A percentile compares a stretch with the other conserved stretches of the same genome.
Evolutionary conservation across 331 rosid genomes (phyloP).

Genomic region (Prunus yedoensis): DNA sequence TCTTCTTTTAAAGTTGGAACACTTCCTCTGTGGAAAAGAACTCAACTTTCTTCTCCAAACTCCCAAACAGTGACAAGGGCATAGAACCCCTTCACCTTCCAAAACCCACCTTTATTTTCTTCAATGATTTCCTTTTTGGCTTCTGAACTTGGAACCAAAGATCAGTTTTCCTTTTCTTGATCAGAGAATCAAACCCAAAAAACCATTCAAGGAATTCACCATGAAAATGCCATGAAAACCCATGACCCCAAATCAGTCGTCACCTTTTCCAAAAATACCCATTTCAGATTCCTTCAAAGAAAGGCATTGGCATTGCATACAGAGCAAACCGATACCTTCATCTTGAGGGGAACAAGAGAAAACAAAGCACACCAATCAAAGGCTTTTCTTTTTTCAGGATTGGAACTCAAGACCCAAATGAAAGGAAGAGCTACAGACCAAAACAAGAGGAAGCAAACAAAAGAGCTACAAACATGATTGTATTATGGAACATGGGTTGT

Average conservation of each 20-base stretch:
- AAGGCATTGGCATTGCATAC: slow-evolving; percentile 1
- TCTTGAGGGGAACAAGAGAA: not conserved
- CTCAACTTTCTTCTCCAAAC: slow-evolving; percentile 28
- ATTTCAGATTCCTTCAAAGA: slow-evolving; percentile 30
- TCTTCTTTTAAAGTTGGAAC: slow-evolving; percentile 14
- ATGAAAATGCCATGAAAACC: slow-evolving; percentile 23
- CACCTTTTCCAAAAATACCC: slow-evolving; percentile 35
- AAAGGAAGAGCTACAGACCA: slow-evolving; percentile 23
- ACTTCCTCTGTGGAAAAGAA: not conserved
- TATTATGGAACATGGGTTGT: slow-evolving; percentile 42
- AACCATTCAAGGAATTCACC: slow-evolving; percentile 23
- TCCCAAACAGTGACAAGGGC: slow-evolving; percentile 26
- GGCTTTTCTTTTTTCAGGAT: slow-evolving; percentile 21
- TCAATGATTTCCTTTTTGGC: slow-evolving; percentile 11
- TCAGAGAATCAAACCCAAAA: slow-evolving; percentile 19
- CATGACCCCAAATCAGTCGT: slow-evolving; percentile 31
- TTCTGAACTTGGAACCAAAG: slow-evolving; percentile 4
- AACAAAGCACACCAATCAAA: slow-evolving; percentile 11
- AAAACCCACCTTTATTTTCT: not conserved
- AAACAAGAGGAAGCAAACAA: slow-evolving; percentile 44
- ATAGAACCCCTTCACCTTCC: slow-evolving; percentile 18
- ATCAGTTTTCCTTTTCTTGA: slow-evolving; percentile 9
- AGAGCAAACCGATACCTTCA: slow-evolving; percentile 20
- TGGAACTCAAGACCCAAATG: slow-evolving; percentile 17
- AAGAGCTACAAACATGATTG: slow-evolving; percentile 25